Evolutionary conservation across 495 filamentous ascomycete species (phyloP).

Genomic region (Penicillium samsonianum): DNA sequence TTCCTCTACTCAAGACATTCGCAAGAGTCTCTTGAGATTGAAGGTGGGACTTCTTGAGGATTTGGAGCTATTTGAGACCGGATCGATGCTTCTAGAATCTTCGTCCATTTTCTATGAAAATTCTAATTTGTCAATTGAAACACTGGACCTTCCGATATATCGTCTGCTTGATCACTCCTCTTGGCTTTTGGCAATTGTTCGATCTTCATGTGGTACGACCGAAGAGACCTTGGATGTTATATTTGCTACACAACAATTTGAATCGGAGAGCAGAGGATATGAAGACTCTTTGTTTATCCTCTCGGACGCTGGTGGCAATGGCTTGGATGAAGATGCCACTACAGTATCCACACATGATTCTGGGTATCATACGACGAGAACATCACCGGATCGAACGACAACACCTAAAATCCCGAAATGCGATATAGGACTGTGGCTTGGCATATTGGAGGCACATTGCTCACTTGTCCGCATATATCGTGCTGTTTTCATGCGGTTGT

Average conservation of each 20-base stretch:
- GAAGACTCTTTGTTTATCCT: not conserved
- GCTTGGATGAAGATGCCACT: not conserved
- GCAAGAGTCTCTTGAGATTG: constrained; percentile 19
- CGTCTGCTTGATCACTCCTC: constrained; percentile 25
- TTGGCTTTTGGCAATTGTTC: constrained; percentile 21
- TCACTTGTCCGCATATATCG: constrained; percentile 22
- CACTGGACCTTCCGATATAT: constrained; percentile 22
- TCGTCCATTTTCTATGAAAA: constrained; percentile 4
- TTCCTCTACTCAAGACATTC: not conserved
- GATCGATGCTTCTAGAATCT: not conserved
- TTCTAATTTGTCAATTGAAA: not conserved
- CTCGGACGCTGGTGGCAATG: not conserved
- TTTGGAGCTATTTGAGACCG: constrained; percentile 19
- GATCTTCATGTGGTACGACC: not conserved
- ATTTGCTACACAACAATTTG: not conserved
- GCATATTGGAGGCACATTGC: constrained; percentile 20
- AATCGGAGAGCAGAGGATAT: not conserved
- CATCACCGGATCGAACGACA: not conserved
- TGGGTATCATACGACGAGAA: constrained; percentile 10
- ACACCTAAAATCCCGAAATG: not conserved
- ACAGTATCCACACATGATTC: constrained; percentile 19
- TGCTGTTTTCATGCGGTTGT: constrained; percentile 22
- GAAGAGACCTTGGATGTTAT: not conserved
- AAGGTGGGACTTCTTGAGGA: constrained; percentile 24
- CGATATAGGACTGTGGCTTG: constrained; percentile 16